Evolutionary conservation across 2,329 filamentous ascomycete species (phyloP), one percentile per base, ranked within the genome.

Genomic region (Monascus ruber): DNA sequence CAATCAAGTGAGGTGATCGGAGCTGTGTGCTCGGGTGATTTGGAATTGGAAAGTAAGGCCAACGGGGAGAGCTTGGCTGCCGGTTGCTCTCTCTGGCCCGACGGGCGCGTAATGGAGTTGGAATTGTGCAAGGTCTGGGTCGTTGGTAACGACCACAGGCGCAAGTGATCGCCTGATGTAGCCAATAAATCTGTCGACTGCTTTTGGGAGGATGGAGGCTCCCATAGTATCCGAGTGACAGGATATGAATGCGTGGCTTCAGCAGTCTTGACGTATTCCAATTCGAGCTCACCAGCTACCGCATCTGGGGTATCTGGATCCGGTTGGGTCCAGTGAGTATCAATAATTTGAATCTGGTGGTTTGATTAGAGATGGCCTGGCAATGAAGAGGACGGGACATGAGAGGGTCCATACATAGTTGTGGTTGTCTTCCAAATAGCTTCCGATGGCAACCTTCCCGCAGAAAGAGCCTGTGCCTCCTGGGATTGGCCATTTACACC

Each of bases 211-310:
- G 87, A 94, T 4, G 88, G 88, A 7, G 89, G 89, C 58, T 98
- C 89, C 89, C 89, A 98, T 6, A 96, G 65, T 48, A 98, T 81
- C 41, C 91, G 79, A 3, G 89, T 98, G 27, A 98, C 91, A 2
- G 91, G 91, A 59, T 96, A 98, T 7, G 91, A 94, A 66, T 95
- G 93, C 17, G 89, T 95, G 17, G 91, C 91, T 70, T 98, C 91
- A 31, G 91, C 91, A 28, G 94, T 78, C 59, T 93, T 94, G 37
- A 79, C 83, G 64, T 94, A 96, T 49, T 96, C 89, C 55, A 98
- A 70, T 40, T 63, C 61, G 24, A 63, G 53, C 34, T 63, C 59
- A 31, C 77, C 82, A 55, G 82, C 82, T 49, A 84, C 73, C 37
- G 83, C 84, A 9, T 83, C 80, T 1, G 73, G 70, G 43, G 82